A percentile compares a stretch with the other conserved stretches of the same genome.
These are phyloP conservation scores for Xylaria flabelliformis DNA, from an alignment of 495 filamentous ascomycete species.

Conservation along the genomic window DNA sequence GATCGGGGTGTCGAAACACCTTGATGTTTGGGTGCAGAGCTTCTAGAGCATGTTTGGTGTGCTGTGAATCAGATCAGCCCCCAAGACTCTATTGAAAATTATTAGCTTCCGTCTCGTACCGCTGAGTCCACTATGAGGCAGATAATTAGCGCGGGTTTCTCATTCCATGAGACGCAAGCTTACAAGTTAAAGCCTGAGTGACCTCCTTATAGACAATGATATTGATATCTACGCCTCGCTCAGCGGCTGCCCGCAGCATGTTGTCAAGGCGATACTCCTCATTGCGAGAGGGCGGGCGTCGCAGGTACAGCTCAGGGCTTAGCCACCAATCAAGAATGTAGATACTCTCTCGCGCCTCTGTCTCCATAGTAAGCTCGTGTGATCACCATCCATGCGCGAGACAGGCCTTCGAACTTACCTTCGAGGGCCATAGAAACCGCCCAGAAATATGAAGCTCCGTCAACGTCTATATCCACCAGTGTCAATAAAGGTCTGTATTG, in stretches of 20 bases:
- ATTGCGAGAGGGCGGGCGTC: slow-evolving; percentile 81
- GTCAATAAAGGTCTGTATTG: background rate
- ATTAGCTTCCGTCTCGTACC: slow-evolving; percentile 32
- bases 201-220: slow-evolving; percentile 98
- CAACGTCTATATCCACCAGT: slow-evolving; percentile 59
- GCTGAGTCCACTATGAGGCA: slow-evolving; percentile 69
- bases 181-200: slow-evolving; percentile 82
- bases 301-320: slow-evolving; percentile 86
- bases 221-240: slow-evolving; percentile 85
- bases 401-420: slow-evolving; percentile 38
- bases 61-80: slow-evolving; percentile 40
- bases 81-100: background rate
- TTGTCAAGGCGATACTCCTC: slow-evolving; percentile 87
- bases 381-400: background rate
- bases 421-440: slow-evolving; percentile 86
- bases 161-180: slow-evolving; percentile 46
- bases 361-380: slow-evolving; percentile 28
- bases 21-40: slow-evolving; percentile 83
- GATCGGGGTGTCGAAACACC: slow-evolving; percentile 93
- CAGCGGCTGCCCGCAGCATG: slow-evolving; percentile 85
- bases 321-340: slow-evolving; percentile 98
- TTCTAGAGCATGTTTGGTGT: slow-evolving; percentile 86
- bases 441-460: slow-evolving; percentile 91
- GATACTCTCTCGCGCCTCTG: slow-evolving; percentile 78
- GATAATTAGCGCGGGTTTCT: slow-evolving; percentile 7